Evolutionary conservation across 768 basidiomycete species (phyloP), one percentile per base, ranked within the genome.

Genomic region (Sistotremastrum suecicum): DNA sequence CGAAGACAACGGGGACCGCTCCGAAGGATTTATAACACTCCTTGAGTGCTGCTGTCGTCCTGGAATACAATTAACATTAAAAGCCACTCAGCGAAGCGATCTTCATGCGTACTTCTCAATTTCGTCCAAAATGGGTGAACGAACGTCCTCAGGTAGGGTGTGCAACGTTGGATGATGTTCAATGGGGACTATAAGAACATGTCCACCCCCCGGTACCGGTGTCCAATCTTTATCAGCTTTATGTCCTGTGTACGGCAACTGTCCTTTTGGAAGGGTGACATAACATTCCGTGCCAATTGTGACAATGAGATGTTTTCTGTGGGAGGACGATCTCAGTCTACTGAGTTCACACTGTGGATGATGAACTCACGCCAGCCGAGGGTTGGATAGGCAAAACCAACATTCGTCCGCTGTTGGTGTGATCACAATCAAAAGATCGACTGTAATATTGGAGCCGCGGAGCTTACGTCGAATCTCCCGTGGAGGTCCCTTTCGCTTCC

Each of bases 371-470:
- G 87, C 82, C 36, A 98, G 69, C 53, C 77, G 80, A 1, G 94
- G 92, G 58, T 97, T 97, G 37, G 89, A 92, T 44, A 99, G 63
- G 60, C 95, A 99, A 66, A 99, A 98, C 94, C 94, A 98, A 62
- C 94, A 97, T 60, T 91, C 86, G 46, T 85, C 85, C 53, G 89
- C 87, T 88, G 57, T 41, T 51, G 37, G 45, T 31, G 35, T 31
- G 9, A 32, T 7, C 12, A 39, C 11, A 38, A 11, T 32, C 34
- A 34, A 34, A 20, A 20, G 20, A 20, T 41, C 35, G 35, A 8
- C 7, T 20, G 32, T 7, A 5, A 32, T n/a, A 5, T n/a, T 39
- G 9, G 34, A 29, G 28, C 3, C 34, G n/a, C 7, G 29, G 10
- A 12, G 67, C 83, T 54, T 56, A 89, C 87, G 83, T 48, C 69